Evolutionary conservation across 495 filamentous ascomycete species (phyloP).

Genomic region (Xylona heveae): DNA sequence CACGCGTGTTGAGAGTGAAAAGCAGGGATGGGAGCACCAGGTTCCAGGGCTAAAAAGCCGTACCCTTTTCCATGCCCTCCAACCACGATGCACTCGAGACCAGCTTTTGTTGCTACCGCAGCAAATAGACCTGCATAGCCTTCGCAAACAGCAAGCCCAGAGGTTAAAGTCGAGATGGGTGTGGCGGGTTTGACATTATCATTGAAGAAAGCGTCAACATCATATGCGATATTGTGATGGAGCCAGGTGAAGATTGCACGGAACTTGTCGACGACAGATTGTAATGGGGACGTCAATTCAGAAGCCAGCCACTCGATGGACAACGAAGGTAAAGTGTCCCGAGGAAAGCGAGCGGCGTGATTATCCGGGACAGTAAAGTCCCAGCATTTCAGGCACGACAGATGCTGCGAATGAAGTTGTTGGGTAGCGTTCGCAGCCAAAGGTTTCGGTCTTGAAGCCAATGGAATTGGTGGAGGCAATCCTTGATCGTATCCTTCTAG

Average conservation of each 20-base stretch:
- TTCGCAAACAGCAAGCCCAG: slow-evolving; percentile 71
- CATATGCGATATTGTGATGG: slow-evolving; percentile 83
- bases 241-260: slow-evolving; percentile 85
- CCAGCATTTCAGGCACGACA: slow-evolving; percentile 52
- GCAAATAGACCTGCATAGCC: slow-evolving; percentile 78
- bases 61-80: slow-evolving; percentile 76
- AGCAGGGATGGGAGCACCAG: slow-evolving; percentile 35
- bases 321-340: slow-evolving; percentile 37
- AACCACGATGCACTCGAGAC: slow-evolving; percentile 48
- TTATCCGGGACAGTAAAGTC: slow-evolving; percentile 68
- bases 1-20: slow-evolving; percentile 55
- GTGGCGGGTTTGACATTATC: slow-evolving; percentile 42
- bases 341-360: slow-evolving; percentile 59
- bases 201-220: slow-evolving; percentile 54
- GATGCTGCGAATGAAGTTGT: slow-evolving; percentile 22
- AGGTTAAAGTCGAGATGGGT: slow-evolving; percentile 40
- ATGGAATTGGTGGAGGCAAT: slow-evolving; percentile 32
- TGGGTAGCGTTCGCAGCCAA: slow-evolving; percentile 28
- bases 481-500: slow-evolving; percentile 1
- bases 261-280: slow-evolving; percentile 71
- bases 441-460: slow-evolving; percentile 34
- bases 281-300: slow-evolving; percentile 58
- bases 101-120: slow-evolving; percentile 48
- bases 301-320: slow-evolving; percentile 52
- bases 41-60: slow-evolving; percentile 33